Evolutionary conservation across 331 rosid genomes (phyloP).

Genomic region (Prunus yedoensis): DNA sequence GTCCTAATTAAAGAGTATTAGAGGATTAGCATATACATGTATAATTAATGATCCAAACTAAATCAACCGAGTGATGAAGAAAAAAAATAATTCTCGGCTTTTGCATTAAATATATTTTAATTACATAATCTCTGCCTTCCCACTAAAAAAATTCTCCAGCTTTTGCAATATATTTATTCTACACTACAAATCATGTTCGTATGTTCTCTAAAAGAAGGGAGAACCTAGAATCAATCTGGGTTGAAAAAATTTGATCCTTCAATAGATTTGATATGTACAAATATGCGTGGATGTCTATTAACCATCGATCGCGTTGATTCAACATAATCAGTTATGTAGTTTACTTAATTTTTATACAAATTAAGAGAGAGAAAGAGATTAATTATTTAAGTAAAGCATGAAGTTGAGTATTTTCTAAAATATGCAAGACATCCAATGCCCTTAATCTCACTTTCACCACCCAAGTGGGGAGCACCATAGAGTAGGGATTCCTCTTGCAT

Average conservation of each 20-base stretch:
- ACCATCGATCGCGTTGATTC: not conserved
- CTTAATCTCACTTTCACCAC: slow-evolving; percentile 34
- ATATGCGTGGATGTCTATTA: not conserved
- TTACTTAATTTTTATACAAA: not conserved
- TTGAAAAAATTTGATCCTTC: not conserved
- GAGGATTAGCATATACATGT: not conserved
- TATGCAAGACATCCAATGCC: slow-evolving; percentile 24
- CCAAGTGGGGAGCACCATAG: slow-evolving; percentile 72
- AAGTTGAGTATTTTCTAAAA: slow-evolving; percentile 5
- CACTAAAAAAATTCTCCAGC: too few relatives aligned
- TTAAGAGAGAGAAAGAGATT: not conserved
- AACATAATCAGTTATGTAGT: not conserved
- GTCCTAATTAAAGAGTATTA: not conserved
- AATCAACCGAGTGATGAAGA: not conserved
- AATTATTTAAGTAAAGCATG: not conserved
- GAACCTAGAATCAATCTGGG: not conserved
- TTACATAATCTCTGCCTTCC: slow-evolving; percentile 18
- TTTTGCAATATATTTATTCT: too few relatives aligned
- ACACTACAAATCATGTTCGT: too few relatives aligned
- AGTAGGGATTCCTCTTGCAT: slow-evolving; percentile 45
- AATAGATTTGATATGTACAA: not conserved
- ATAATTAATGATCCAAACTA: slow-evolving; percentile 3
- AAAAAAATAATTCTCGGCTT: not conserved
- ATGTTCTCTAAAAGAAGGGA: not conserved
- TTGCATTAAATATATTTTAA: not conserved